A percentile compares a stretch with the other conserved stretches of the same genome.
phyloP scores from a whole-genome alignment of 1,139 yeast species.

The Zygoascus meyerae region DNA sequence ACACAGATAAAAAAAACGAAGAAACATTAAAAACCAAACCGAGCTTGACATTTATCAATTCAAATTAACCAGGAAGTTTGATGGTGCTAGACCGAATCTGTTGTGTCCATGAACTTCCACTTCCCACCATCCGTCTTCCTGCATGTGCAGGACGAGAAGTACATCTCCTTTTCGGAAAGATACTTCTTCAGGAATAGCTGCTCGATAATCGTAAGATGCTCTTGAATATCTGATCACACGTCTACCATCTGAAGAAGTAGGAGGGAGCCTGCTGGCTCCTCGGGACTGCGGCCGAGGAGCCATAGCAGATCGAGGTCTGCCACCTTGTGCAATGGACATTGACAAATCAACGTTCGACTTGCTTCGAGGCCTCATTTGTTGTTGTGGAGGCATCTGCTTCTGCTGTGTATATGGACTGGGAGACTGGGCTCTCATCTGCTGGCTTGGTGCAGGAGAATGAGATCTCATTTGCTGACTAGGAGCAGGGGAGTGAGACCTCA shows the following conservation, averaged over 20 bases:
- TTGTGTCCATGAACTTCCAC: slow-evolving; percentile 54
- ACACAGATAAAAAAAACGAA: neutral
- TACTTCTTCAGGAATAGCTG: slow-evolving; percentile 76
- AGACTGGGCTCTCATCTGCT: slow-evolving; percentile 10
- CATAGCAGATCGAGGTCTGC: slow-evolving; percentile 14
- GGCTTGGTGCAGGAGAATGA: slow-evolving; percentile 10
- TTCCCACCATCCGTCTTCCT: slow-evolving; percentile 89
- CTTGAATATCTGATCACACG: slow-evolving; percentile 54
- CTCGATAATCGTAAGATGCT: slow-evolving; percentile 68
- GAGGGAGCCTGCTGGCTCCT: slow-evolving; percentile 30
- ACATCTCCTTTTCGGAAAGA: slow-evolving; percentile 68
- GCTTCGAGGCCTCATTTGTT: slow-evolving; percentile 21
- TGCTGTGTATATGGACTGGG: slow-evolving; percentile 11
- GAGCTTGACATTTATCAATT: neutral
- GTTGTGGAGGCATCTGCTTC: slow-evolving; percentile 17
- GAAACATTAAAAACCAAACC: no score
- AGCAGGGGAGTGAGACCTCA: slow-evolving; percentile 4
- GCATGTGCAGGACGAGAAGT: slow-evolving; percentile 64
- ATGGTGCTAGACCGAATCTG: slow-evolving; percentile 73
- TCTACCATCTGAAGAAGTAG: slow-evolving; percentile 41
- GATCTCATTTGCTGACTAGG: neutral
- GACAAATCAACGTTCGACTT: slow-evolving; percentile 23
- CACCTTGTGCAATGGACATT: slow-evolving; percentile 6
- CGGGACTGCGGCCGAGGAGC: slow-evolving; percentile 12
- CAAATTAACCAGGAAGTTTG: slow-evolving; percentile 45